Evolutionary conservation across 108 stramenopile genomes (phyloP), one percentile per base, ranked within the genome.

Genomic region (Parmales sp.): DNA sequence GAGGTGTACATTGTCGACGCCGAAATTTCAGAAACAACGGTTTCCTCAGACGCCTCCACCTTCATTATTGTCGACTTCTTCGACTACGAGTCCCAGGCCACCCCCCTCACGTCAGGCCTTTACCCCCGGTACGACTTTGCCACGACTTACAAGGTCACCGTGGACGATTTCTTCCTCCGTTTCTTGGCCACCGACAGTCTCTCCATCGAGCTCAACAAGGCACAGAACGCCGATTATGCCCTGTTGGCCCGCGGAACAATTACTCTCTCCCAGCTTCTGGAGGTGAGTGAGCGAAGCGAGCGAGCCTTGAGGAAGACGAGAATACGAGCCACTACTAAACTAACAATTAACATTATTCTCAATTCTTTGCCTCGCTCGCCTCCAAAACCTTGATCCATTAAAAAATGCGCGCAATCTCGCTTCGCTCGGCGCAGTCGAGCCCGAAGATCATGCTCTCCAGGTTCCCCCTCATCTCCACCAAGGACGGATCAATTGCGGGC

Each of bases 61-160:
- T 83, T 85, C 64, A 69, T 77, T 25, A 72, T 83, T 25, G 50
- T 85, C 4, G 84, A 85, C 69, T 85, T 85, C 69, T 82, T 80
- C 41, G 79, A 83, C 73, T 85, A 68, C 70, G 84, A 85, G 72
- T 76, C 80, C 29, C 82, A 83, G 68, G 74, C 82, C 37, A 81
- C 82, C 37, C 79, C 82, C 25, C 67, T 82, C 19, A n/a, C 78
- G 11, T 43, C 72, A 0, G 82, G 83, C 1, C 22, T 29, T 13
- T 48, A 72, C 44, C 84, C 84, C 25, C 45, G 38, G n/a, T 85
- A 77, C 38, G 78, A 83, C 63, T 85, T 85, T 39, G 82, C 82
- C 13, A 80, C 82, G 0, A 79, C 80, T 1, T 84, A 76, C 79
- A 78, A 80, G 73, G 78, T 83, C 45, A 31, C 73, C 2, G 80